Conservation (phyloP, 2,329 filamentous ascomycete genomes). For the Albophoma yamanashiensis region DNA sequence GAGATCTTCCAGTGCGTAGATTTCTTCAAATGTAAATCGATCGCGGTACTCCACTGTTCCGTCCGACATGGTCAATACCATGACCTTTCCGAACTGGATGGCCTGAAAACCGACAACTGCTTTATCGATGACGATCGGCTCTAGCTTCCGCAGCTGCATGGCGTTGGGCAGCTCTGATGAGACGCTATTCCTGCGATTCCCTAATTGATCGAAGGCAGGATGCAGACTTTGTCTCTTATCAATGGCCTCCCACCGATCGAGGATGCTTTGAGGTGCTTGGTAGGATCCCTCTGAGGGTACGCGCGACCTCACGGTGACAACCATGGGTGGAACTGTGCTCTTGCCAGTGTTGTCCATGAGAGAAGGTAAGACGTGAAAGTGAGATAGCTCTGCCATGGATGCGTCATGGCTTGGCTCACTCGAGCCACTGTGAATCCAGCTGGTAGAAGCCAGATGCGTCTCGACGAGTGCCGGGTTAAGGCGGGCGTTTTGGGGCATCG, state of each 20-base stretch:
- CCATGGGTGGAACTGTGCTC: conserved; percentile 44
- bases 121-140: conserved; percentile 61
- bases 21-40: conserved; percentile 57
- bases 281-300: conserved; percentile 41
- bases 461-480: conserved; percentile 44
- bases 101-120: conserved; percentile 58
- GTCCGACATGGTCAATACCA: conserved; percentile 69
- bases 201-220: conserved; percentile 66
- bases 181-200: conserved; percentile 46
- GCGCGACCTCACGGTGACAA: conserved; percentile 65
- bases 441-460: conserved; percentile 45
- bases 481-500: conserved; percentile 30
- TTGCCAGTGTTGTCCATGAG: conserved; percentile 49
- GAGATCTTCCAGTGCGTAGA: conserved; percentile 53
- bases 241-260: conserved; percentile 76
- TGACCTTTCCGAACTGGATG: conserved; percentile 58
- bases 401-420: conserved; percentile 32
- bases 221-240: conserved; percentile 58
- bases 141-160: conserved; percentile 47
- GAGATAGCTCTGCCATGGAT: conserved; percentile 55
- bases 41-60: conserved; percentile 74
- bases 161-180: conserved; percentile 19
- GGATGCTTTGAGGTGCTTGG: conserved; percentile 58
- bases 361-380: conserved; percentile 62
- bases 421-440: conserved; percentile 41